A percentile compares a stretch with the other conserved stretches of the same genome.
These are phyloP conservation scores for Rosa persica DNA, from an alignment of 306 rosid genomes.

Conservation along the genomic window DNA sequence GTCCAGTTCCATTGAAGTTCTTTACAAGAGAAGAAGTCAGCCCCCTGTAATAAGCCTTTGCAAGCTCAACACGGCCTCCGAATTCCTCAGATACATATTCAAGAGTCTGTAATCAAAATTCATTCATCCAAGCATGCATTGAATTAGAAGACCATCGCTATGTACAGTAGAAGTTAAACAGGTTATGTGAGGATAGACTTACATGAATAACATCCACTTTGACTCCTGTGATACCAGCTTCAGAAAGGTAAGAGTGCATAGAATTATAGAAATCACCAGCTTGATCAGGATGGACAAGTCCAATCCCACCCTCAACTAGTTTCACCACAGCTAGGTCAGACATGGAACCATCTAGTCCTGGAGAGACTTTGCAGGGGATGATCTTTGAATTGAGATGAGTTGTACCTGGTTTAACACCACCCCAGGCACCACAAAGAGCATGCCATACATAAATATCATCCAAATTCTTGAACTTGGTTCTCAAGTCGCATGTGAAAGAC, in stretches of 20 bases:
- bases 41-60: conserved; percentile 69
- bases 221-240: conserved; percentile 72
- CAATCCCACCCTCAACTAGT: conserved; percentile 62
- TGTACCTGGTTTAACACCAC: conserved; percentile 79
- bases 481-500: conserved; percentile 75
- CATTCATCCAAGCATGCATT: neutral
- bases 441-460: conserved; percentile 88
- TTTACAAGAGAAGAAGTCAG: conserved; percentile 55
- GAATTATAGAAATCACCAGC: conserved; percentile 60
- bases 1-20: conserved; percentile 74
- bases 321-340: conserved; percentile 70
- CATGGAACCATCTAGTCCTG: conserved; percentile 75
- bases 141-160: neutral
- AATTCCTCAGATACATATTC: conserved; percentile 68
- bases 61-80: conserved; percentile 83
- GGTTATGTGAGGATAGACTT: conserved; percentile 17
- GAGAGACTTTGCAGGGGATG: conserved; percentile 58
- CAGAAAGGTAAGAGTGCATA: conserved; percentile 74
- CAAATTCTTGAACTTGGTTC: conserved; percentile 56
- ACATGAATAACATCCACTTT: conserved; percentile 88
- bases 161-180: neutral
- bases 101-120: conserved; percentile 39
- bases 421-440: conserved; percentile 90
- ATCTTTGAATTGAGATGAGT: conserved; percentile 56
- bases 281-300: conserved; percentile 76